Evolutionary conservation across 495 filamentous ascomycete genomes (phyloP).

Genomic region (Penicillium fimorum): DNA sequence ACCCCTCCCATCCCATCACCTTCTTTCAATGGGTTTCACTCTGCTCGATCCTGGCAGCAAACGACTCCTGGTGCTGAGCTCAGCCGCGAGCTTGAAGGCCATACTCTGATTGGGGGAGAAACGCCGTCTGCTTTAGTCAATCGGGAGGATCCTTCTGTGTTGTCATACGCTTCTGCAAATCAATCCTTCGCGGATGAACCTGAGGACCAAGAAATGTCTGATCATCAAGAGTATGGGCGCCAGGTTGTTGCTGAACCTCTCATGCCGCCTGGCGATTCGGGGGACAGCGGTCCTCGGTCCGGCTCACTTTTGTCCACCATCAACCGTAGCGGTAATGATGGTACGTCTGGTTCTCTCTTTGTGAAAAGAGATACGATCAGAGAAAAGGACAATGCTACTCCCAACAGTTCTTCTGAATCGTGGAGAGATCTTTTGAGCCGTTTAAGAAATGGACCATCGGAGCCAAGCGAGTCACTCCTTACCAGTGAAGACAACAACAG

Average conservation of each 20-base stretch:
- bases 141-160: constrained; percentile 15
- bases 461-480: constrained; percentile 3
- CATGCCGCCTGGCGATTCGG: not conserved
- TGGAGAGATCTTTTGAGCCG: constrained; percentile 12
- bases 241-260: constrained; percentile 22
- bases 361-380: not conserved
- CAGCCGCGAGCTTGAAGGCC: constrained; percentile 25
- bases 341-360: not conserved
- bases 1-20: constrained; percentile 24
- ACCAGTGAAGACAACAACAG: constrained; percentile 7
- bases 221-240: constrained; percentile 16
- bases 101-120: constrained; percentile 27
- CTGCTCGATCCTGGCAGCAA: constrained; percentile 25
- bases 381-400: constrained; percentile 1
- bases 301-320: constrained; percentile 20
- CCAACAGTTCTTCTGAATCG: not conserved
- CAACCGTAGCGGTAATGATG: not conserved
- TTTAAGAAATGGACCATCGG: constrained; percentile 19
- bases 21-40: constrained; percentile 28
- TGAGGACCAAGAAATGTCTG: not conserved
- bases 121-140: constrained; percentile 14
- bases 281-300: constrained; percentile 9
- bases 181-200: constrained; percentile 15
- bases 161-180: constrained; percentile 25
- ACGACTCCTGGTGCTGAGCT: constrained; percentile 8